Base-by-base conservation (phyloP, 2,329 filamentous ascomycete species). In the Penicillium nordicum region DNA sequence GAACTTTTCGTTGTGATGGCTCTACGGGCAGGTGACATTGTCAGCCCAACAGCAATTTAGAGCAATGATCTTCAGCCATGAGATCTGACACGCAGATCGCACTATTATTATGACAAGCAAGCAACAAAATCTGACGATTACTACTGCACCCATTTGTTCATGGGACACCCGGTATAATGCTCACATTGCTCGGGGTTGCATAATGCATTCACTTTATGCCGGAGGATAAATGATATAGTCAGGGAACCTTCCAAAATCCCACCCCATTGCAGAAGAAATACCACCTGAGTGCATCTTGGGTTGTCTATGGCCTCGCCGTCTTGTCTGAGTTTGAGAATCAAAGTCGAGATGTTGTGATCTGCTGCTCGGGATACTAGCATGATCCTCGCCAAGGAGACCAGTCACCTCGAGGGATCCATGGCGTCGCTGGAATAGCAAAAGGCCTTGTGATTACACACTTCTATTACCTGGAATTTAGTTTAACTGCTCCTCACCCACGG, bases 121-220 rank as follows among this genome's bases (percentile, higher is more conserved):
- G 14, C 1, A 34, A 4, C n/a, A 18, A 9, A 37, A 18, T 12
- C 3, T n/a, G 25, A 12, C n/a, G 10, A 7, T 45, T 32, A 14
- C 18, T 32, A 25, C 32, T 30, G 8, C 34, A 14, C 16, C n/a
- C 21, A 14, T 21, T 7, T 27, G 25, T 30, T 21, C 53, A 45
- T 51, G 34, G 14, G 27, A 14, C 30, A 34, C 29, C 16, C 16
- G 16, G 32, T 11, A 6, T 8, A 37, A 40, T n/a, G 16, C 34
- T 21, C 29, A 46, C 48, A 55, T 46, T 55, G 27, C 29, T 46
- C 27, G 9, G 29, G 34, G 41, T 29, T 52, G 48, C 41, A 46
- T 41, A 55, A 23, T 23, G 41, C 48, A 55, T 46, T 52, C 48
- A 55, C 48, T 37, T 34, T 37, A 32, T 21, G 10, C 48, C 53